Base-by-base conservation (phyloP, 306 rosid genomes). In the Oxytropis ochrocephala region DNA sequence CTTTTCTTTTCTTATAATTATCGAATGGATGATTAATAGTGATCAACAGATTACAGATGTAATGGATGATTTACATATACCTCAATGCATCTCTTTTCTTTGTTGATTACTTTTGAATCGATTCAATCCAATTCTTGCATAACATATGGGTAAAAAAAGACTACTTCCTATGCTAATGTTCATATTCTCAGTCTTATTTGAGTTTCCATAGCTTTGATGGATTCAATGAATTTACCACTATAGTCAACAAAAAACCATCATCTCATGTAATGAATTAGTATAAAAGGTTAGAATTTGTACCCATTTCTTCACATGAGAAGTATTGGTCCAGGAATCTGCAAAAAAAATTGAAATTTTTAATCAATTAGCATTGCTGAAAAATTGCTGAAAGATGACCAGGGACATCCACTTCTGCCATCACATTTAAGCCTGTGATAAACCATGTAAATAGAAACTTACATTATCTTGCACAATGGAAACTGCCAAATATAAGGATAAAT, bases 271-370 rank as follows among this genome's bases (percentile, higher is more conserved):
- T 16, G 64, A 67, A 49, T 7, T 52, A 49, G 32, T 44, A 60
- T 51, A 66, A 35, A 39, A 70, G 51, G 51, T 70, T 53, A 21
- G 53, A 60, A 47, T 32, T 9, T 32, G 73, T 88, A 90, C 98
- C 98, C 99, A 94, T 73, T 85, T 69, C 11, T 78, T 77, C 69
- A 94, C 88, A 48, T 79, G 85, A 30, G 78, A 82, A 24, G 29
- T 24, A 24, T 24, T 24, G 29, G 3, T 24, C 29, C 29, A 2
- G 3, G 3, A 24, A 24, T 39, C 97, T 93, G 97, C 84, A 88
- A 80, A 79, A 65, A 17, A 72, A 77, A 82, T 29, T 47, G 42
- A 4, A 16, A 62, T 64, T 69, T 55, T 64, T 16, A 38, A 59
- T 79, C 35, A 78, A 60, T 73, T 69, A 41, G 51, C 58, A 53